Base-by-base conservation (phyloP, 352 stramenopile genomes). In the Globisporangium uncinulatum region DNA sequence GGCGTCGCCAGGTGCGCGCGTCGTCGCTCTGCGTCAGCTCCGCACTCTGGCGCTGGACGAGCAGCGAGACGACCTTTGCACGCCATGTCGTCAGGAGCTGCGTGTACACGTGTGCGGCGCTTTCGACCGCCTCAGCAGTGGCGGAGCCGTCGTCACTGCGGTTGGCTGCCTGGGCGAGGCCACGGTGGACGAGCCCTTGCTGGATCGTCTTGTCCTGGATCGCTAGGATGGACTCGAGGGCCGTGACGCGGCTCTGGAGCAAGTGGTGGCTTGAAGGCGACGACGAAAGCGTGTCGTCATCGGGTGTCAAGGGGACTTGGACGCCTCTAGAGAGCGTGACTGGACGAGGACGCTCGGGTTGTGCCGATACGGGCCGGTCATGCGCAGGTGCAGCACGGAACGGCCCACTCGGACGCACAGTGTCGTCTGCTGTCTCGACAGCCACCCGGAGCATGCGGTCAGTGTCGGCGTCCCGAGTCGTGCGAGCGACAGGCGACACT, bases 151-250 rank as follows among this genome's bases (percentile, higher is more conserved):
- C 24, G 24, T 60, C 47, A 53, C 49, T 47, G 60, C 54, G 32
- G 48, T 36, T 14, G 31, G 51, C 20, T 45, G 11, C 20, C 24
- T 44, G 20, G n/a, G 53, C 54, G 20, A 59, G 48, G 24, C 59
- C 71, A 29, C 79, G 55, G 19, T 66, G 43, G 15, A 63, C 46
- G 11, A 89, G 55, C 0, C 63, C 60, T 9, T 71, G 59, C 19
- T 69, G 61, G 31, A 87, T 68, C 7, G 71, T 70, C 43, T 65
- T 71, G 53, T 89, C 79, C 24, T 89, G 79, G n/a, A 89, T 61
- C 17, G 65, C 63, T 6, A 89, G 54, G 29, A 89, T 86, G 6
- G 49, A 59, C 43, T 89, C 79, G 7, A 89, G 68, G 3, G 79
- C 79, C 9, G 59, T 29, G 1, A 87, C 68, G 4, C 79, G 76